phyloP scores from a whole-genome alignment of 495 filamentous ascomycete genomes.

The Penicillium mononematosum region DNA sequence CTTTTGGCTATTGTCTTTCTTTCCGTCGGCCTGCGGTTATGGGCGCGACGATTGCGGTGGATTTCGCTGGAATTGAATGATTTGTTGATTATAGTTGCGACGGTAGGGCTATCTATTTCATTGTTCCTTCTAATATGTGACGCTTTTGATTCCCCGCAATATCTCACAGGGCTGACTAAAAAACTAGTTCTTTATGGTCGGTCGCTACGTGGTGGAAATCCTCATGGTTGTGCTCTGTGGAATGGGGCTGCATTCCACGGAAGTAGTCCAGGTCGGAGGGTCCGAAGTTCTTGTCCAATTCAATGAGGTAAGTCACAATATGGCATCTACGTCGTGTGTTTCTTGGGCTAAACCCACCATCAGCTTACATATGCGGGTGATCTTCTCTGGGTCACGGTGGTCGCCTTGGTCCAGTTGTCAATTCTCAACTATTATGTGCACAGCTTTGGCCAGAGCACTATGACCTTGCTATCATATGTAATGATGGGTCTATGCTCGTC shows the following conservation, averaged over 20 bases:
- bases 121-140: neutral
- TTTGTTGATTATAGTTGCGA: conserved; percentile 20
- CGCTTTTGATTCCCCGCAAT: neutral
- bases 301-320: conserved; percentile 12
- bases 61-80: conserved; percentile 20
- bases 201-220: conserved; percentile 27
- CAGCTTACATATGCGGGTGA: conserved; percentile 26
- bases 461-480: conserved; percentile 14
- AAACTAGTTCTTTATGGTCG: conserved; percentile 17
- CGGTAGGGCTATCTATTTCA: conserved; percentile 15
- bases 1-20: conserved; percentile 16
- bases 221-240: conserved; percentile 21
- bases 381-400: conserved; percentile 20
- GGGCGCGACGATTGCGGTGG: conserved; percentile 20
- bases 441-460: conserved; percentile 10
- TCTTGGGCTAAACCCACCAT: conserved; percentile 8
- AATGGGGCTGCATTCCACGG: conserved; percentile 21
- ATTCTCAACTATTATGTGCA: conserved; percentile 24
- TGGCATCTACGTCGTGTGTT: neutral
- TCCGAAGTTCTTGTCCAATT: conserved; percentile 17
- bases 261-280: conserved; percentile 19
- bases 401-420: conserved; percentile 22
- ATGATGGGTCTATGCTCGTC: conserved; percentile 17
- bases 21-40: conserved; percentile 22
- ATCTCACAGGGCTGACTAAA: conserved; percentile 1